Percentiles rank a stretch among this genome's conserved stretches.
These are phyloP conservation scores for Aspergillus alliaceus DNA, from an alignment of 2,329 filamentous ascomycete species.

Conservation along the genomic window DNA sequence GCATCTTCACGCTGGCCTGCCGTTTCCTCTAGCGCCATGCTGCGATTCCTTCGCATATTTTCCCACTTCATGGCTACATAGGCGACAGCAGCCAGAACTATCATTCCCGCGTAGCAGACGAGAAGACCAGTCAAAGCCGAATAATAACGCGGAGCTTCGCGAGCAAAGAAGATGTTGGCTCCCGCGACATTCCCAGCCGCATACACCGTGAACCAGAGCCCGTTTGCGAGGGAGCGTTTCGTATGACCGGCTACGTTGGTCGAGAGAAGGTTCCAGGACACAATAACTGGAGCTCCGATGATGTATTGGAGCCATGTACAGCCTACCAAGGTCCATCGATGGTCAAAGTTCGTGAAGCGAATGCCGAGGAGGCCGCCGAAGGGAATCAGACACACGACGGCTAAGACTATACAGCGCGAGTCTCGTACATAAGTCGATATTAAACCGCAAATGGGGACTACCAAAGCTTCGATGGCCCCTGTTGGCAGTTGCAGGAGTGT, in stretches of 20 bases:
- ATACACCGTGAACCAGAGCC: conserved; percentile 51
- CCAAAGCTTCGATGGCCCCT: conserved; percentile 33
- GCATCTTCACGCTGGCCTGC: conserved; percentile 6
- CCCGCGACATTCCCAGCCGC: conserved; percentile 52
- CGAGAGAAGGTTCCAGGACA: conserved; percentile 54
- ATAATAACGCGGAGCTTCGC: conserved; percentile 46
- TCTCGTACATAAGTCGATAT: conserved; percentile 48
- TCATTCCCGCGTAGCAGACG: conserved; percentile 46
- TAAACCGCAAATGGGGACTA: conserved; percentile 40
- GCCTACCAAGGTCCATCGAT: conserved; percentile 52
- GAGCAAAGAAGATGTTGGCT: conserved; percentile 48
- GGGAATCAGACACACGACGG: conserved; percentile 29
- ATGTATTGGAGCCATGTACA: conserved; percentile 56
- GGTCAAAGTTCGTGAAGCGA: conserved; percentile 46
- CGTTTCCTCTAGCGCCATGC: not conserved
- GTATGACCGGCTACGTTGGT: conserved; percentile 53
- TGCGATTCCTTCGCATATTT: conserved; percentile 22
- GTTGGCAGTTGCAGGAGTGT: conserved; percentile 37
- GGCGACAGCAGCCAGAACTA: conserved; percentile 30
- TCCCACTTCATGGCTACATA: conserved; percentile 28
- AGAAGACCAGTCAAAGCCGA: conserved; percentile 46
- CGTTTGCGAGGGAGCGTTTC: conserved; percentile 52
- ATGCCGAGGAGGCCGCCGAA: conserved; percentile 54
- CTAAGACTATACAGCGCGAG: conserved; percentile 33
- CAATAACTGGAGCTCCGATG: conserved; percentile 51